Conservation (phyloP, 2,329 filamentous ascomycete genomes). For the Pseudocercospora ulei region DNA sequence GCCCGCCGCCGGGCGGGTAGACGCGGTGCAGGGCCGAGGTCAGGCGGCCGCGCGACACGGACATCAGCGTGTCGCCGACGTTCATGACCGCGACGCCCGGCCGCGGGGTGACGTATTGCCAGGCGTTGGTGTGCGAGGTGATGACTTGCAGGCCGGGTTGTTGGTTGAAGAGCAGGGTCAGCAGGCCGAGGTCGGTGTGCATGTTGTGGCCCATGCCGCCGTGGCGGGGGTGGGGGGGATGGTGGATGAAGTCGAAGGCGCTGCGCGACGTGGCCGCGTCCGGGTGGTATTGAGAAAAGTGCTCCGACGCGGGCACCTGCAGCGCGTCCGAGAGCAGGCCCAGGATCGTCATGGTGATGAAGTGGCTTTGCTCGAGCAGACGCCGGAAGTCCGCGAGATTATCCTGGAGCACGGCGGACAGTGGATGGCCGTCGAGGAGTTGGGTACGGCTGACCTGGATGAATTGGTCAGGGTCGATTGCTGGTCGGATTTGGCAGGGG, state of each 20-base stretch:
- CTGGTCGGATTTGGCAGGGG: too few relatives aligned
- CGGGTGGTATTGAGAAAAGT: constrained; percentile 45
- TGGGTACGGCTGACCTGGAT: constrained; percentile 2
- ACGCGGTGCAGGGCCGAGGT: not conserved
- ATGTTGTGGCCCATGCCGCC: constrained; percentile 44
- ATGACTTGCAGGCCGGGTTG: constrained; percentile 32
- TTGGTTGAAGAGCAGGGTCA: constrained; percentile 42
- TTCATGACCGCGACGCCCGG: constrained; percentile 31
- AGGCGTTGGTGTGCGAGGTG: constrained; percentile 30
- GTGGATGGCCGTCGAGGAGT: not conserved
- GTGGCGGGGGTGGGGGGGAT: constrained; percentile 40
- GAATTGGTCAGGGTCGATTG: too few relatives aligned
- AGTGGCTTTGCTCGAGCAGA: constrained; percentile 1
- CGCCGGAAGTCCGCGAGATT: not conserved
- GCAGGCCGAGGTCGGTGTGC: constrained; percentile 49
- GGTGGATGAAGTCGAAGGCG: constrained; percentile 48
- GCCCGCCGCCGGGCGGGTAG: not conserved
- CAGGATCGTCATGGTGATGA: constrained; percentile 6
- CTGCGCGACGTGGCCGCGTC: constrained; percentile 44
- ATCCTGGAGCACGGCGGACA: not conserved
- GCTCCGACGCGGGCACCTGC: constrained; percentile 31
- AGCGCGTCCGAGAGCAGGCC: constrained; percentile 9
- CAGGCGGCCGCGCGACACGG: not conserved
- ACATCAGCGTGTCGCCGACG: constrained; percentile 29
- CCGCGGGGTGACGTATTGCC: constrained; percentile 37